Evolutionary conservation across 345 rosid genomes (phyloP).

Genomic region (Eucalyptus leucophloia): DNA sequence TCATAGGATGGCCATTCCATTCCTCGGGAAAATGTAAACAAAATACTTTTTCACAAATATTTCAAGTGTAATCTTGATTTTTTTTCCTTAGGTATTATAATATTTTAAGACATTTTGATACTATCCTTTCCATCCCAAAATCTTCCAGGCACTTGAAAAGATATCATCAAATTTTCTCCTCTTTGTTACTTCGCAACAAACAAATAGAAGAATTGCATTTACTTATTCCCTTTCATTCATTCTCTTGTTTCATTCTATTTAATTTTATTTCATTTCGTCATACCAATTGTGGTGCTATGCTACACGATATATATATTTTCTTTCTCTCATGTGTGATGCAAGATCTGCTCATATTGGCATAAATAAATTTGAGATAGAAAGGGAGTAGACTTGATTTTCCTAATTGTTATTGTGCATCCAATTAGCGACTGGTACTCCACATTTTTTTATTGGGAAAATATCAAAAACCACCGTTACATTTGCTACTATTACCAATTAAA

Average conservation of each 20-base stretch:
- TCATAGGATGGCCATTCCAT: not conserved
- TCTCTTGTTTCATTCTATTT: not conserved
- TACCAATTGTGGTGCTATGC: not conserved
- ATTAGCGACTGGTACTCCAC: too few relatives aligned
- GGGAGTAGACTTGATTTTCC: not conserved
- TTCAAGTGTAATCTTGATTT: not conserved
- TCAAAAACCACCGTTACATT: not conserved
- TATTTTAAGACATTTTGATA: too few relatives aligned
- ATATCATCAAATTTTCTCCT: not conserved
- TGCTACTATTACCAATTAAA: not conserved
- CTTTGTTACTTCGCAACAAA: not conserved
- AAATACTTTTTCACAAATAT: not conserved
- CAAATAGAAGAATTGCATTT: not conserved
- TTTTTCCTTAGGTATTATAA: too few relatives aligned
- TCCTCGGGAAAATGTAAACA: not conserved
- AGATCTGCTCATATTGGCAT: not conserved
- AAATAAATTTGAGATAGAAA: not conserved
- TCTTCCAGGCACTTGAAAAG: not conserved
- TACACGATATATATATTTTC: not conserved
- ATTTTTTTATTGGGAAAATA: not conserved
- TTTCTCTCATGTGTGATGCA: not conserved
- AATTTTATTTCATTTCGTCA: not conserved
- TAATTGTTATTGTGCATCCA: not conserved
- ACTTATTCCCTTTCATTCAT: not conserved
- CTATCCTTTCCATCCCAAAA: not conserved